These are phyloP conservation scores for Hyaloraphidium curvatum DNA, from an alignment of 192 early-diverging fungal species.

Conservation along the genomic window DNA sequence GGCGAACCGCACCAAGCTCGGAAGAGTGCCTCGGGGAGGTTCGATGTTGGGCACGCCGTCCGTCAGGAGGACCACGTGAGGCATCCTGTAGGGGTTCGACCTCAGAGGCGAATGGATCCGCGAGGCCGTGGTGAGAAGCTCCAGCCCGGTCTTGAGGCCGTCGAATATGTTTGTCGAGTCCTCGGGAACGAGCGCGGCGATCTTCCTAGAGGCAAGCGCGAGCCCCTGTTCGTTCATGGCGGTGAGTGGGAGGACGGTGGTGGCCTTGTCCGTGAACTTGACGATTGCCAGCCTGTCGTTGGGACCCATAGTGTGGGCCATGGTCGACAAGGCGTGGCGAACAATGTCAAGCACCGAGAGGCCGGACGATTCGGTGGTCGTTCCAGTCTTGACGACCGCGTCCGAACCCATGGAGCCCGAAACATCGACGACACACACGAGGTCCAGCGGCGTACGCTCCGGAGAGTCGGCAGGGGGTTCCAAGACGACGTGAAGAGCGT, in stretches of 20 bases:
- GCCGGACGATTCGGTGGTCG: constrained; percentile 11
- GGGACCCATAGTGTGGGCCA: constrained; percentile 7
- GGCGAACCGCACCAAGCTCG: constrained; percentile 7
- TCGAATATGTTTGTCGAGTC: constrained; percentile 13
- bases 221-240: not conserved
- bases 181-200: not conserved
- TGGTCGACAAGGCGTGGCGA: constrained; percentile 15
- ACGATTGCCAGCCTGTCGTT: constrained; percentile 13
- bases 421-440: constrained; percentile 7
- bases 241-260: constrained; percentile 1
- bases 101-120: too few species aligned
- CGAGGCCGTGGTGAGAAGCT: not conserved
- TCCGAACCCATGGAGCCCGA: constrained; percentile 13
- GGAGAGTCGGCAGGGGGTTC: too few species aligned
- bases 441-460: not conserved
- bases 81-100: too few species aligned
- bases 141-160: constrained; percentile 5
- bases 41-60: constrained; percentile 10
- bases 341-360: constrained; percentile 15
- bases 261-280: constrained; percentile 11
- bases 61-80: constrained; percentile 11
- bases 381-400: not conserved
- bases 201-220: not conserved
- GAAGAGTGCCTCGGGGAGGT: constrained; percentile 13
- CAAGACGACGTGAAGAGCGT: too few species aligned